Evolutionary conservation across 2,329 filamentous ascomycete species (phyloP), one percentile per base, ranked within the genome.

Genomic region (Apiospora phragmitis): DNA sequence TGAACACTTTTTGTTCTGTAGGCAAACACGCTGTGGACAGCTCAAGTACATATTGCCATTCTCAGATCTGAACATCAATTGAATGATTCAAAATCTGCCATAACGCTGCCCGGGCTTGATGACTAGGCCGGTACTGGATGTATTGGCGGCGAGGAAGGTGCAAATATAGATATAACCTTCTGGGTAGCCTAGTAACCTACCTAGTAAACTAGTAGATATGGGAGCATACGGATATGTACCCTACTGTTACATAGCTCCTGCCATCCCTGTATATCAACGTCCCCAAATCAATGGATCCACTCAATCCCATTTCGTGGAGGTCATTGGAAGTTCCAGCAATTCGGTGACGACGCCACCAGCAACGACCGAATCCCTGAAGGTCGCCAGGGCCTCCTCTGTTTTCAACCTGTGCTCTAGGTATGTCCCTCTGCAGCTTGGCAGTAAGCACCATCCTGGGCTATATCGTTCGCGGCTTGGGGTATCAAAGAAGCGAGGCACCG

Each of bases 261-360:
- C n/a, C n/a, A n/a, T 55, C 49, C 49, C 51, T n/a, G 29, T 59
- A 59, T 55, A 2, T 32, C 29, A n/a, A 35, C 51, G 55, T 38
- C 18, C n/a, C n/a, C n/a, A 5, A n/a, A 35, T n/a, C 32, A 32
- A 55, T 55, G 49, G 49, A 18, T 32, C 49, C 26, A 32, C 26
- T 55, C 26, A 2, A 32, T 21, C 2, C 4, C 18, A 38, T 35
- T 38, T n/a, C 32, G 32, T 62, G 55, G 29, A 62, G 18, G 55
- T 11, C 32, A 38, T 62, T 62, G 18, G 29, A n/a, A 62, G 55
- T 35, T 38, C 55, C 55, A 38, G 55, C 55, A 38, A 38, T 35
- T 62, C 55, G 55, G 55, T 62, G 55, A 62, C 55, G 32, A 62
- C 55, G 55, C 55, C 55, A 62, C 18, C 32, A 62, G 29, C 55